Percentiles rank a stretch among this genome's conserved stretches.
These are phyloP conservation scores for Avena insularis DNA, from an alignment of 176 grass and related monocot genomes.

Conservation along the genomic window DNA sequence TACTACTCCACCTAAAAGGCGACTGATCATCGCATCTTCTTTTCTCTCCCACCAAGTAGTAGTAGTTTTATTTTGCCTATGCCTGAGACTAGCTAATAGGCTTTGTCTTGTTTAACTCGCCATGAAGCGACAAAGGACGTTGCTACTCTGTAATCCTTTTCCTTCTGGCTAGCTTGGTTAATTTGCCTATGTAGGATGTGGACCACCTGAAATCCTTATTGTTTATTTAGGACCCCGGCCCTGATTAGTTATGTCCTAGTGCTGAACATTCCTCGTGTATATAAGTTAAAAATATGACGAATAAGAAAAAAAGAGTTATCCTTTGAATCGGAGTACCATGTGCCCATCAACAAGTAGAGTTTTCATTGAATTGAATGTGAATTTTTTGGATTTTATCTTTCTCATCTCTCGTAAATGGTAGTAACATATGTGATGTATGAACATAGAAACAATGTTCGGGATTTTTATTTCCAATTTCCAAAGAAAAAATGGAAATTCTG, in stretches of 20 bases:
- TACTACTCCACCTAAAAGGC: slow-evolving; percentile 6
- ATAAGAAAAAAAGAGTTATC: not conserved
- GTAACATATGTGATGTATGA: no score
- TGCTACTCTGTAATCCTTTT: not conserved
- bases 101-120: slow-evolving; percentile 33
- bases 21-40: slow-evolving; percentile 43
- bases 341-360: not conserved
- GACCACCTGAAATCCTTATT: slow-evolving; percentile 4
- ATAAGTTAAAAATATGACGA: not conserved
- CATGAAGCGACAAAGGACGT: not conserved
- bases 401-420: no score
- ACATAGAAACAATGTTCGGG: no score
- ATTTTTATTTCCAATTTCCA: no score
- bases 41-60: slow-evolving; percentile 42
- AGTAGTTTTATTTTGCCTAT: slow-evolving; percentile 26
- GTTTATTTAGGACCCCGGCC: no score
- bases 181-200: not conserved
- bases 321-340: not conserved
- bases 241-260: not conserved
- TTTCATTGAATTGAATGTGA: not conserved
- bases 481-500: no score
- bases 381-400: no score
- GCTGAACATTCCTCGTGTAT: not conserved
- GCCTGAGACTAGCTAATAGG: not conserved
- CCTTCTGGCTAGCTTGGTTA: not conserved